Base-by-base conservation (phyloP, 192 early-diverging fungal genomes). In the Coemansia erecta region DNA sequence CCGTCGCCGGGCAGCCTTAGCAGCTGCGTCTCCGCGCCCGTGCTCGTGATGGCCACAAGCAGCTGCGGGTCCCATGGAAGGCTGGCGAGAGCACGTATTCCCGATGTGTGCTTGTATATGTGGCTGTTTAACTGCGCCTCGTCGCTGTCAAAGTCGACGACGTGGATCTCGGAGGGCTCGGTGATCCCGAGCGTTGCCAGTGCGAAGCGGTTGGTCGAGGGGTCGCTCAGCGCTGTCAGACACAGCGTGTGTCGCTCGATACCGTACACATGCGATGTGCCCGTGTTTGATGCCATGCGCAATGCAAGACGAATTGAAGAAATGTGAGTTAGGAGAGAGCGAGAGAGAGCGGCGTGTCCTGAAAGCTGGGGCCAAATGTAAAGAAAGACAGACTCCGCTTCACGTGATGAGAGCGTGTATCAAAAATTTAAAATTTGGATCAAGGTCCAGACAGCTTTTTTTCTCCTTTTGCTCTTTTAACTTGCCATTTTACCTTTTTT, bases 171-270 rank as follows among this genome's bases (percentile, higher is more conserved):
- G 28, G 64, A 52, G 0, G 64, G 61, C 49, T 77, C 74, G 22
- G 61, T 60, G 43, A 71, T 63, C 0, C 74, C 74, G 47, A 71
- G 44, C 0, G 74, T 77, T 53, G 67, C 74, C 18, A 77, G 60
- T 0, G 58, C 74, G 49, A 77, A 77, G 8, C 64, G 68, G 47
- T 61, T 71, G 19, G 41, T 50, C 13, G 14, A 3, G 1, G 56
- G 24, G 40, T 61, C 48, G 39, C 49, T 47, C 2, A 77, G 41
- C 12, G 74, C 14, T 1, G 68, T 50, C 17, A 77, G 59, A 9
- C 74, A 72, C 5, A 77, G 54, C 14, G 74, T 77, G 54, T 71
- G 74, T 21, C 69, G 74, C 35, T 77, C 74, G 35, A 77, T 77
- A 23, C 74, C 74, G 51, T 77, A 77, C 12, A 77, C 74, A 24